Evolutionary conservation across 306 rosid genomes (phyloP).

Genomic region (Rosa persica): DNA sequence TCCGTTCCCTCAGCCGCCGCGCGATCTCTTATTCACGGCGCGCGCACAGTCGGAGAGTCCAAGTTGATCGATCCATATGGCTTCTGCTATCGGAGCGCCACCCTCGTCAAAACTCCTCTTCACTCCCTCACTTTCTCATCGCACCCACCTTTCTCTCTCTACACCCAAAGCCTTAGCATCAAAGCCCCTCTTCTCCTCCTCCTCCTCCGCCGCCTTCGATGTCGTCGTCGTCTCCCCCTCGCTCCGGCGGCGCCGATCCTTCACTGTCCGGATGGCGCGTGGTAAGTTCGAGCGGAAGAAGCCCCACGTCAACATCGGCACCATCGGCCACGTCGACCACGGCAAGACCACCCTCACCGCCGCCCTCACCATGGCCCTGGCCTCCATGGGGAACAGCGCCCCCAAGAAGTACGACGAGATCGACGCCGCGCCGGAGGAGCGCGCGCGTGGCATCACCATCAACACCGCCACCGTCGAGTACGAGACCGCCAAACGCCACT

Average conservation of each 20-base stretch:
- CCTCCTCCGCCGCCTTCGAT: not conserved
- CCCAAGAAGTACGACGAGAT: constrained; percentile 42
- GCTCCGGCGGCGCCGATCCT: not conserved
- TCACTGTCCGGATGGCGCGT: constrained; percentile 28
- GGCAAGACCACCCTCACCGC: constrained; percentile 41
- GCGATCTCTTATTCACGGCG: not conserved
- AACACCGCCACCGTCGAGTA: constrained; percentile 38
- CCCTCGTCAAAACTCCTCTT: constrained; percentile 6
- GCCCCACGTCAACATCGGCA: constrained; percentile 40
- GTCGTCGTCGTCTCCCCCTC: too few relatives aligned
- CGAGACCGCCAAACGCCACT: constrained; percentile 35
- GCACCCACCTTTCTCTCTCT: constrained; percentile 14
- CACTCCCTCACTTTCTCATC: not conserved
- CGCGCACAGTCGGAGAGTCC: not conserved
- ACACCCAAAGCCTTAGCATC: constrained; percentile 6
- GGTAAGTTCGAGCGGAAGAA: constrained; percentile 42
- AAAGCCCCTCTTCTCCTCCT: not conserved
- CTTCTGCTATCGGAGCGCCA: constrained; percentile 21
- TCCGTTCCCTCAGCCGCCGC: constrained; percentile 1
- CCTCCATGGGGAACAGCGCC: constrained; percentile 34
- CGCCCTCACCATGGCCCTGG: constrained; percentile 41
- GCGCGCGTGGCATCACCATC: constrained; percentile 40
- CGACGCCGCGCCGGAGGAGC: constrained; percentile 38
- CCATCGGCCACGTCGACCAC: constrained; percentile 39
- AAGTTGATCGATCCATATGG: not conserved